Evolutionary conservation across 768 basidiomycete species (phyloP).

Genomic region (Suillus bovinus): DNA sequence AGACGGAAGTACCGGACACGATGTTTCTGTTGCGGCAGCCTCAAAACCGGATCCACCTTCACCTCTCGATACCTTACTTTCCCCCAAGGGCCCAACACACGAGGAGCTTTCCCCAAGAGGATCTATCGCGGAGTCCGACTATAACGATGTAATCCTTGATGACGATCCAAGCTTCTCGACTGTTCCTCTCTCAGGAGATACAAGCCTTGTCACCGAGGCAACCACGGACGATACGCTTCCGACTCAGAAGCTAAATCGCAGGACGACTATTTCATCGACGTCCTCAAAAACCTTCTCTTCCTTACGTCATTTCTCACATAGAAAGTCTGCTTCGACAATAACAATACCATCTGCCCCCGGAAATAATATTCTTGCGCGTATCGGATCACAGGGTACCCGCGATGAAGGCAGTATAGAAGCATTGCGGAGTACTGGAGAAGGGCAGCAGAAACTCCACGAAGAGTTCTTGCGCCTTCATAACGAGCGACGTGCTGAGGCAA

Average conservation of each 20-base stretch:
- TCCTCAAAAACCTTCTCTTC: constrained; percentile 21
- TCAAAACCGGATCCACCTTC: constrained; percentile 19
- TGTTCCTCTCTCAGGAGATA: constrained; percentile 38
- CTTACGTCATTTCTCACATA: constrained; percentile 44
- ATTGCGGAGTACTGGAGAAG: constrained; percentile 55
- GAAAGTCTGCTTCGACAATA: constrained; percentile 61
- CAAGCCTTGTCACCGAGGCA: constrained; percentile 4
- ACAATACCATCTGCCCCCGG: constrained; percentile 47
- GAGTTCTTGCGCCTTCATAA: constrained; percentile 71
- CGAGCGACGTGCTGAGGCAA: constrained; percentile 46
- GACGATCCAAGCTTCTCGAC: constrained; percentile 53
- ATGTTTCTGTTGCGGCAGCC: constrained; percentile 9
- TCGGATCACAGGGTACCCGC: constrained; percentile 47
- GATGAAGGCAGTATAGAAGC: constrained; percentile 40
- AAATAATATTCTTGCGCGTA: constrained; percentile 49
- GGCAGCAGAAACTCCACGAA: constrained; percentile 71
- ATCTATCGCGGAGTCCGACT: constrained; percentile 59
- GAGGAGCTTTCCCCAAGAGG: constrained; percentile 31
- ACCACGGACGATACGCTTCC: constrained; percentile 23
- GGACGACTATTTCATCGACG: constrained; percentile 31
- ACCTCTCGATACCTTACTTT: constrained; percentile 50
- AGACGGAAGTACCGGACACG: constrained; percentile 15
- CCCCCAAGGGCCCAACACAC: constrained; percentile 42
- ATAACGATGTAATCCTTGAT: constrained; percentile 57
- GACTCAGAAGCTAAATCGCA: constrained; percentile 27